Percentiles rank a stretch among this genome's conserved stretches.
Evolutionary conservation across 768 basidiomycete genomes (phyloP).

Genomic region (Mycena crocata): DNA sequence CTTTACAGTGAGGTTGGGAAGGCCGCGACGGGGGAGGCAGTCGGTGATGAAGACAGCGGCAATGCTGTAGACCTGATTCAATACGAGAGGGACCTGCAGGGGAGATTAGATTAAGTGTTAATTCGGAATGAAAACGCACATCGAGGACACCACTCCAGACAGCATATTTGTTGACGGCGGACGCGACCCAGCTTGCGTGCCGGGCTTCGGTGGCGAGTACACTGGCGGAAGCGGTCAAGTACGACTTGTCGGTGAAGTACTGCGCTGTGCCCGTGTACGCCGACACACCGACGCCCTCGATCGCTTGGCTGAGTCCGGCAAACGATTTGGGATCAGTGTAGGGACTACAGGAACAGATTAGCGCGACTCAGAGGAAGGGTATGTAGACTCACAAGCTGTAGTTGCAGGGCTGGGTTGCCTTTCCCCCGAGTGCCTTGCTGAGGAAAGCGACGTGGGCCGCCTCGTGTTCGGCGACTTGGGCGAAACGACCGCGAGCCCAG

Average conservation of each 20-base stretch:
- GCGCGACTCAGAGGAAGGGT: background rate
- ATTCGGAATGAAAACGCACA: conserved; percentile 38
- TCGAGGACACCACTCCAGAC: conserved; percentile 68
- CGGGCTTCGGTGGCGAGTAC: conserved; percentile 72
- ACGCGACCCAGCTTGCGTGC: conserved; percentile 66
- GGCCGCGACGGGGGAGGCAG: conserved; percentile 65
- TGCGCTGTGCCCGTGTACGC: conserved; percentile 69
- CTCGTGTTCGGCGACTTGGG: conserved; percentile 63
- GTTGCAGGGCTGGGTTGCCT: conserved; percentile 65
- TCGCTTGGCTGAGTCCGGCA: conserved; percentile 59
- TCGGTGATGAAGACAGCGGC: conserved; percentile 60
- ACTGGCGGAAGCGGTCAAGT: conserved; percentile 65
- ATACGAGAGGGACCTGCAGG: conserved; percentile 46
- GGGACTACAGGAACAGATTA: conserved; percentile 47
- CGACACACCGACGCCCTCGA: conserved; percentile 65
- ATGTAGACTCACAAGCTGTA: conserved; percentile 62
- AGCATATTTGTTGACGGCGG: conserved; percentile 53
- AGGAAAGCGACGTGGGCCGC: conserved; percentile 57
- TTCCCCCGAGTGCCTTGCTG: conserved; percentile 51
- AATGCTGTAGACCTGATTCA: conserved; percentile 50
- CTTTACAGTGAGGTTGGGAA: conserved; percentile 59
- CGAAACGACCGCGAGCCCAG: conserved; percentile 59
- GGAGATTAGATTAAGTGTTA: conserved; percentile 29
- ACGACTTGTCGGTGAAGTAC: conserved; percentile 56
- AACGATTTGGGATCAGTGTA: conserved; percentile 63